Percentiles rank a stretch among this genome's conserved stretches.
These are phyloP conservation scores for Trichoderma sp. DNA, from an alignment of 2,329 filamentous ascomycete species.

Conservation along the genomic window DNA sequence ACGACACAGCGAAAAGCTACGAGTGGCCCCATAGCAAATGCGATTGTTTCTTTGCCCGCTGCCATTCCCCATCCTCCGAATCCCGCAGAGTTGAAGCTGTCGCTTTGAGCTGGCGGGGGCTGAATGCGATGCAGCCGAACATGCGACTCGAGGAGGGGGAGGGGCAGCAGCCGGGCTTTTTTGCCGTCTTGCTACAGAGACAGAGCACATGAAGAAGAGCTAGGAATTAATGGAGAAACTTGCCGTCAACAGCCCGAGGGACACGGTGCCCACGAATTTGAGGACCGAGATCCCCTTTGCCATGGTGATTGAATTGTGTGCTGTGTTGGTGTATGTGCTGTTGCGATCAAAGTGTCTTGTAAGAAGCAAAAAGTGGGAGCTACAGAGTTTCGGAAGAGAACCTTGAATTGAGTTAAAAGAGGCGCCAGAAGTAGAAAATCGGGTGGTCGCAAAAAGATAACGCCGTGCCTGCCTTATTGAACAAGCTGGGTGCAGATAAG, in stretches of 20 bases:
- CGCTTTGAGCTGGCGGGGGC: neutral
- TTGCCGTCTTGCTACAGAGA: neutral
- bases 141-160: neutral
- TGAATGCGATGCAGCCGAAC: neutral
- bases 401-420: neutral
- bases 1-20: neutral
- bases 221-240: conserved; percentile 39
- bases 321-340: neutral
- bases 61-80: neutral
- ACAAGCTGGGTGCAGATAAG: neutral
- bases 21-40: neutral
- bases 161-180: neutral
- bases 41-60: neutral
- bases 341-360: neutral
- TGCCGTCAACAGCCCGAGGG: conserved; percentile 85
- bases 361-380: neutral
- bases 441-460: neutral
- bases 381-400: neutral
- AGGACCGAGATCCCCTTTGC: conserved; percentile 71
- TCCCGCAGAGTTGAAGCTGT: neutral
- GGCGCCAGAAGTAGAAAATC: neutral
- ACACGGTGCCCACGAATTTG: conserved; percentile 93
- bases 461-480: neutral
- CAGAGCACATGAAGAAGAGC: neutral
- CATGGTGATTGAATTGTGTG: conserved; percentile 51